Evolutionary conservation across 225 moss, liverwort and hornwort genomes (phyloP).

Genomic region (Thuidium tamariscinum): DNA sequence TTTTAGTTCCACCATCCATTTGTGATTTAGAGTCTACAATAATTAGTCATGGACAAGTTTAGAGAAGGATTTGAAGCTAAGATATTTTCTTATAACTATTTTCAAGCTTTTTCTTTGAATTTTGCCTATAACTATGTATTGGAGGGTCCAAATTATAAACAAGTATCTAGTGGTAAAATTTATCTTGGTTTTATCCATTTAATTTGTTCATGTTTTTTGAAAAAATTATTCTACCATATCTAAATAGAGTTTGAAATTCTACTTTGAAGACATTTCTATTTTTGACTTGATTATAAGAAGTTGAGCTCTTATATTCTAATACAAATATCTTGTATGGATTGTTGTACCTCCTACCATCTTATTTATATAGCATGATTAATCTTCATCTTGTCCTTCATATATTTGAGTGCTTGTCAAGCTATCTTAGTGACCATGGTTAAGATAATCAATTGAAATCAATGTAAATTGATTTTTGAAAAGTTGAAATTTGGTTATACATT

Average conservation of each 20-base stretch:
- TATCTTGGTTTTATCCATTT: background rate
- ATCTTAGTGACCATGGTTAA: background rate
- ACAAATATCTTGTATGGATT: background rate
- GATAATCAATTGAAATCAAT: background rate
- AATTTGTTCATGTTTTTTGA: too few species aligned
- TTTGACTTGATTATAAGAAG: background rate
- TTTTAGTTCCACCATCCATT: background rate
- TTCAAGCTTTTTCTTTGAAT: too few species aligned
- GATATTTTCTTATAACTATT: too few species aligned
- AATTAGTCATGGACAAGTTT: background rate
- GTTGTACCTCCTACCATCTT: background rate
- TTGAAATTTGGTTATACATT: too few species aligned
- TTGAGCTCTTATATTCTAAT: background rate
- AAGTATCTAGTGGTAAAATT: background rate
- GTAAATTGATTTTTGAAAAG: too few species aligned
- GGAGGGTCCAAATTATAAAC: accelerated
- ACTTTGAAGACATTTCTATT: too few species aligned
- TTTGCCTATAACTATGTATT: background rate
- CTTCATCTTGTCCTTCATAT: accelerated
- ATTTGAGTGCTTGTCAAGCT: background rate
- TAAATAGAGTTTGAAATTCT: too few species aligned
- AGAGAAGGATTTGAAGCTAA: too few species aligned
- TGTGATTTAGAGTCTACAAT: background rate
- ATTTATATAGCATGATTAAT: accelerated
- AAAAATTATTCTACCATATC: too few species aligned